phyloP scores from a whole-genome alignment of 176 grass and related monocot genomes.

The Zea mays region Zm-B73-REFERENCE-NAM-5.0 NC_050102.1:26474001-26474500 shows the following conservation, averaged over 20 bases:
- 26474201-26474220: not conserved
- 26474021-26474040: no score
- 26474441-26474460: no score
- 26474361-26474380: not conserved
- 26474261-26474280: constrained; percentile 12
- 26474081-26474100: not conserved
- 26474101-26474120: constrained; percentile 31
- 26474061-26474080: no score
- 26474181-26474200: not conserved
- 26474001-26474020: not conserved
- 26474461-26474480: no score
- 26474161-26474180: constrained; percentile 56
- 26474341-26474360: not conserved
- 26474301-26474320: not conserved
- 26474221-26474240: not conserved
- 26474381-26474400: not conserved
- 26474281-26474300: not conserved
- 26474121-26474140: constrained; percentile 45
- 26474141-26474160: constrained; percentile 75
- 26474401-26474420: not conserved
- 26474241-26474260: constrained; percentile 1
- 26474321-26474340: constrained; percentile 9
- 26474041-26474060: no score
- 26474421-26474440: not conserved
- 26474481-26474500: no score